phyloP scores from a whole-genome alignment of 768 basidiomycete genomes.

The Fomitopsis serialis region DNA sequence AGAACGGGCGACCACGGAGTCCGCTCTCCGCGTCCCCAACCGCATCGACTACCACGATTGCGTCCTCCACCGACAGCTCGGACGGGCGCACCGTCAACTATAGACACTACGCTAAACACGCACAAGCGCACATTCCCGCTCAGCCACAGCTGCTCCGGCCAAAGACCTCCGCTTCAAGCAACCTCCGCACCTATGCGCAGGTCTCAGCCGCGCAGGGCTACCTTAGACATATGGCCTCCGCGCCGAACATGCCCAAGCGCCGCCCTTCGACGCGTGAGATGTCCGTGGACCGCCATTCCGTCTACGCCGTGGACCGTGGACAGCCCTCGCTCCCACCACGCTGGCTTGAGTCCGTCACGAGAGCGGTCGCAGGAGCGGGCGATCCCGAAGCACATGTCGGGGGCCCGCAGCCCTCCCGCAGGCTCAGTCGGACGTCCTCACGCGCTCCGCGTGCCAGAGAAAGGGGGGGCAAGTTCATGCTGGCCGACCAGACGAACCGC shows the following conservation, averaged over 20 bases:
- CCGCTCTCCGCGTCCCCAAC: conserved; percentile 11
- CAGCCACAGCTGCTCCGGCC: conserved; percentile 11
- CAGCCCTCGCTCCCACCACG: conserved; percentile 55
- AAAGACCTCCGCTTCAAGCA: conserved; percentile 12
- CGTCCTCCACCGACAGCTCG: conserved; percentile 6
- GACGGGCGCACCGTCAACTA: conserved; percentile 14
- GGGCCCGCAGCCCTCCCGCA: conserved; percentile 19
- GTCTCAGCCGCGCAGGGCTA: conserved; percentile 54
- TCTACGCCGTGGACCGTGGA: background rate
- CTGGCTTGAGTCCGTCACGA: conserved; percentile 72
- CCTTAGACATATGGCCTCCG: conserved; percentile 71
- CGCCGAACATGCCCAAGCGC: conserved; percentile 35
- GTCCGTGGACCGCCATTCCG: conserved; percentile 11
- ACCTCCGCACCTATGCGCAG: conserved; percentile 18
- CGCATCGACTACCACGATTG: conserved; percentile 12
- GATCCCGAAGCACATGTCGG: conserved; percentile 42
- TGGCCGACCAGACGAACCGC: conserved; percentile 24
- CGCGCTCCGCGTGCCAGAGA: conserved; percentile 5
- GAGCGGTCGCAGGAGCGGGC: conserved; percentile 50
- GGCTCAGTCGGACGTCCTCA: conserved; percentile 11
- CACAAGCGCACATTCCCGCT: no score
- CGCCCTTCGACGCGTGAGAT: conserved; percentile 4
- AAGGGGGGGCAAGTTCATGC: conserved; percentile 18
- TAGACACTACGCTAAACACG: conserved; percentile 9
- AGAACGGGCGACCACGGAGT: background rate